A percentile compares a stretch with the other conserved stretches of the same genome.
These are phyloP conservation scores for Euryodendron excelsum DNA, from an alignment of 148 eudicot species.

Conservation along the genomic window DNA sequence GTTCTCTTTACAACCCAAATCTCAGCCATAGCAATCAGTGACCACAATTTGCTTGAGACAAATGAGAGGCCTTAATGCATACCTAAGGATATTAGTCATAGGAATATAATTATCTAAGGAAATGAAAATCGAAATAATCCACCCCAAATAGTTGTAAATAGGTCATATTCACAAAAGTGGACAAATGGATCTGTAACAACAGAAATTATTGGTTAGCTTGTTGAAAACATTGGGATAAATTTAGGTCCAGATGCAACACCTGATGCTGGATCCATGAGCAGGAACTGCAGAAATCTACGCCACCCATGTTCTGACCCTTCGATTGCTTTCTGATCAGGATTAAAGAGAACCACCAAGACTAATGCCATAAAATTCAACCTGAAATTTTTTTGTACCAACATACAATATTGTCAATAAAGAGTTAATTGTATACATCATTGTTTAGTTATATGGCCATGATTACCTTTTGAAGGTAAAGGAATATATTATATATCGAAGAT, in stretches of 20 bases:
- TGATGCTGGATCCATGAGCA: no score
- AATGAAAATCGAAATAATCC: not conserved
- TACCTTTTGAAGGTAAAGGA: not conserved
- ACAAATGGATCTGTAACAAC: not conserved
- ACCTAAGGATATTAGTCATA: no score
- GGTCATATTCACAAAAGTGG: not conserved
- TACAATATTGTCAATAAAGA: not conserved
- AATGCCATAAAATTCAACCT: conserved; percentile 2
- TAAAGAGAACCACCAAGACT: not conserved
- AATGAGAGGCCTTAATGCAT: no score
- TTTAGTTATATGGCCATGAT: not conserved
- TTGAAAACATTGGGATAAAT: not conserved
- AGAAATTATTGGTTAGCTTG: not conserved
- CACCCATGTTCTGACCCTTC: not conserved
- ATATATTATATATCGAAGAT: not conserved
- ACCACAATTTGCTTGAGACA: no score
- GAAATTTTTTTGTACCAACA: not conserved
- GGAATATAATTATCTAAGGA: not conserved
- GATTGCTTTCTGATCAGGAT: not conserved
- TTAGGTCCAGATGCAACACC: no score
- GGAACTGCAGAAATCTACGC: no score
- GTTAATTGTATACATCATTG: not conserved
- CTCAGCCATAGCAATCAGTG: no score
- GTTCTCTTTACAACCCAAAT: no score
- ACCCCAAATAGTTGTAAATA: not conserved